Evolutionary conservation across 2,329 filamentous ascomycete genomes (phyloP).

Genomic region (Cladophialophora bantiana): DNA sequence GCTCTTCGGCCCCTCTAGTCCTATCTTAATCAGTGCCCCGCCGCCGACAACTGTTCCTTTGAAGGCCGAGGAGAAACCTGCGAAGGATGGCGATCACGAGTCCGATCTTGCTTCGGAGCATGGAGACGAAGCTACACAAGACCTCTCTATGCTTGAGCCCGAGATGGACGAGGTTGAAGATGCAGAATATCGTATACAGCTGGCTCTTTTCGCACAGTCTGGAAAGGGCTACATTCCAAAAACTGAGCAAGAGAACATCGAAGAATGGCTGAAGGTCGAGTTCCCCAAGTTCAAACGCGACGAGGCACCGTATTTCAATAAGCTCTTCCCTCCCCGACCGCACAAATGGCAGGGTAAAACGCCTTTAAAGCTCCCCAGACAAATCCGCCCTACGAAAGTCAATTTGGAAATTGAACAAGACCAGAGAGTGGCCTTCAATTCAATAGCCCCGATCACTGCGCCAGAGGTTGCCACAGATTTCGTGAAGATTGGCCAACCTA

Average conservation of each 20-base stretch:
- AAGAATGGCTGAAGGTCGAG: slow-evolving; percentile 62
- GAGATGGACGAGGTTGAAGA: slow-evolving; percentile 34
- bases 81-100: slow-evolving; percentile 31
- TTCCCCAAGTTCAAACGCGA: slow-evolving; percentile 83
- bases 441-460: slow-evolving; percentile 52
- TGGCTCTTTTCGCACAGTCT: slow-evolving; percentile 56
- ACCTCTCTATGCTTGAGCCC: slow-evolving; percentile 33
- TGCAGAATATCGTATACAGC: slow-evolving; percentile 54
- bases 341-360: slow-evolving; percentile 77
- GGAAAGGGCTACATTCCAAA: slow-evolving; percentile 42
- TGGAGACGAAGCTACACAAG: slow-evolving; percentile 31
- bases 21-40: slow-evolving; percentile 27
- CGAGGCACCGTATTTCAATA: slow-evolving; percentile 77
- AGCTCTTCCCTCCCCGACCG: slow-evolving; percentile 80
- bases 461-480: slow-evolving; percentile 29
- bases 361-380: slow-evolving; percentile 78
- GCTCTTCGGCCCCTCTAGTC: slow-evolving; percentile 38
- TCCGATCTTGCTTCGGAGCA: slow-evolving; percentile 35
- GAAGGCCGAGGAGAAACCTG: slow-evolving; percentile 29
- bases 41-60: slow-evolving; percentile 15
- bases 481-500: slow-evolving; percentile 52
- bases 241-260: slow-evolving; percentile 37
- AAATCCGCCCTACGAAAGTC: slow-evolving; percentile 84
- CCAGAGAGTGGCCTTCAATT: slow-evolving; percentile 82
- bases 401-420: slow-evolving; percentile 85